phyloP scores from a whole-genome alignment of 2,329 filamentous ascomycete genomes.

The Pestalotiopsis sp. region DNA sequence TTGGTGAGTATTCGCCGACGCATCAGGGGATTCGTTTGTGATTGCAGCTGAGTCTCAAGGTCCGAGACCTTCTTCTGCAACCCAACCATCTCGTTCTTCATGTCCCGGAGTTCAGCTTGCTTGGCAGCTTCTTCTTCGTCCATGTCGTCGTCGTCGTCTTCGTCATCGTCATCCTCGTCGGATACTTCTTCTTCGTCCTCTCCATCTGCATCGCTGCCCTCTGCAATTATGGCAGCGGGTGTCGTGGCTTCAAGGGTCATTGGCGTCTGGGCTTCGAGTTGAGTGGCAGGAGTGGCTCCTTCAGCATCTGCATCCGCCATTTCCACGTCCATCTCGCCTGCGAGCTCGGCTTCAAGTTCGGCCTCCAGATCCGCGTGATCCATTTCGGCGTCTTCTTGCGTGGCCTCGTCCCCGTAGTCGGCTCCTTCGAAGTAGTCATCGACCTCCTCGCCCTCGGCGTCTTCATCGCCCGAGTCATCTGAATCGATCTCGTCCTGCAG shows the following conservation, averaged over 20 bases:
- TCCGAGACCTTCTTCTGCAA: slow-evolving; percentile 58
- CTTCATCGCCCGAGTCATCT: slow-evolving; percentile 45
- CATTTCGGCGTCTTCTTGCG: neutral
- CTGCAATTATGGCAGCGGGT: slow-evolving; percentile 44
- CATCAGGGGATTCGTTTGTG: slow-evolving; percentile 50
- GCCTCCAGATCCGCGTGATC: slow-evolving; percentile 63
- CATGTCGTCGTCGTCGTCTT: slow-evolving; percentile 55
- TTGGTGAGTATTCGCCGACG: slow-evolving; percentile 51
- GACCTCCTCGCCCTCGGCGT: slow-evolving; percentile 57
- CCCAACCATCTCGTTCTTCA: slow-evolving; percentile 54
- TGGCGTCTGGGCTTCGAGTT: slow-evolving; percentile 47
- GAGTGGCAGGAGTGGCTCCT: slow-evolving; percentile 41
- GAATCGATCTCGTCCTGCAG: slow-evolving; percentile 47
- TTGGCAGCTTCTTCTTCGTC: slow-evolving; percentile 58
- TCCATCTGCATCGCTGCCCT: slow-evolving; percentile 40
- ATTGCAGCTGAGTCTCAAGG: slow-evolving; percentile 48
- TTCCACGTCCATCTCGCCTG: slow-evolving; percentile 47
- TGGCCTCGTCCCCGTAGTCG: slow-evolving; percentile 11
- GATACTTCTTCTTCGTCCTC: slow-evolving; percentile 46
- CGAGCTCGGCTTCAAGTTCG: slow-evolving; percentile 52
- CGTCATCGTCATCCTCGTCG: slow-evolving; percentile 53
- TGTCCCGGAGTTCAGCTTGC: slow-evolving; percentile 54
- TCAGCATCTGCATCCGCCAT: slow-evolving; percentile 21
- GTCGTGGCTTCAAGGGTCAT: slow-evolving; percentile 46
- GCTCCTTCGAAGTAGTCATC: slow-evolving; percentile 48